Base-by-base conservation (phyloP, 768 basidiomycete genomes). In the Phanerochaete sordida region DNA sequence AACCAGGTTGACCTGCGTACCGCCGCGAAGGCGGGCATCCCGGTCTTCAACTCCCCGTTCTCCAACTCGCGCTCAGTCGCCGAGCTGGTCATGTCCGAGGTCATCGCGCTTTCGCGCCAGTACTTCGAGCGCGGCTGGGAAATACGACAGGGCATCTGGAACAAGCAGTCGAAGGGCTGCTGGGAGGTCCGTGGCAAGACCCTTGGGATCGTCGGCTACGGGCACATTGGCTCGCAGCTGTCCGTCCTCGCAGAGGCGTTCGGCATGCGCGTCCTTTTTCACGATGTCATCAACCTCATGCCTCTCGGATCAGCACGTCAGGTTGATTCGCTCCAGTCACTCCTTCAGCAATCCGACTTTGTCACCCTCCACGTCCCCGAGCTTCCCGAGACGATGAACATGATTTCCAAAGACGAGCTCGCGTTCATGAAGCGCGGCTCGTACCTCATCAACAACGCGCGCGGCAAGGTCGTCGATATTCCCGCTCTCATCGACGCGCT, bases 181-280 rank as follows among this genome's bases (percentile, higher is more conserved):
- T 99, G 95, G 94, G 97, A 99, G 74, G 77, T 98, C 64, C 86
- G 97, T 46, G 96, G 97, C 65, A 99, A 99, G 81, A 98, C 94
- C 0, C 82, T 99, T 48, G 97, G 97, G 58, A 98, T 99, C 65
- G 84, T 99, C 31, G 97, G 97, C 43, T 99, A 98, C 74, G 97
- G 97, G 39, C 97, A 99, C 77, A 99, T 99, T 63, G 97, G 97
- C 57, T 82, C 95, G 27, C 97, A 99, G 75, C 85, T 99, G 58
- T 95, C 93, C 35, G 97, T 99, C 26, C 88, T 99, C 43, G 90
- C 96, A 31, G 97, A 99, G 74, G 86, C 97, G 2, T 88, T 99
- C 70, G 97, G 95, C 61, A 91, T 99, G 80, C 87, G 90, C 45
- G 96, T 99, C 64, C 77, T 98, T 64, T 99, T 98, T 80, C 85